Percentiles rank a stretch among this genome's conserved stretches.
phyloP scores from a whole-genome alignment of 2,329 filamentous ascomycete species.

The Cryphonectria carpinicola region DNA sequence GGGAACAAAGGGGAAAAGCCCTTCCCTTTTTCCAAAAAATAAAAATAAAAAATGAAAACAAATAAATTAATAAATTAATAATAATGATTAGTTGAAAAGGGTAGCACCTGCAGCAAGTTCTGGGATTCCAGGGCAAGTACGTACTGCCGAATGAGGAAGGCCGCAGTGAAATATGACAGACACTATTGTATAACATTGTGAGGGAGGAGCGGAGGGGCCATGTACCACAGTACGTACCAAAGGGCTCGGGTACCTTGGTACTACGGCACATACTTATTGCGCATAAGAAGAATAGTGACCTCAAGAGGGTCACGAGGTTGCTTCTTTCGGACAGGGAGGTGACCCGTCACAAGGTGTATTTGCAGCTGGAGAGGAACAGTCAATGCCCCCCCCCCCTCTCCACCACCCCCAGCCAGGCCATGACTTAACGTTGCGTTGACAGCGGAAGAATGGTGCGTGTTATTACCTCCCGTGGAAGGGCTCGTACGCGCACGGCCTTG shows the following conservation, averaged over 20 bases:
- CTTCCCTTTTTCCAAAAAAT: neutral
- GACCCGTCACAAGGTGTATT: neutral
- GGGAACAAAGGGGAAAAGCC: neutral
- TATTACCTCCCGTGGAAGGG: neutral
- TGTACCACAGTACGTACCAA: neutral
- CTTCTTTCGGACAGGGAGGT: conserved; percentile 16
- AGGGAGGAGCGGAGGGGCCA: neutral
- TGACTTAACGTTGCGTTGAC: neutral
- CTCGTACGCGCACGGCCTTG: neutral
- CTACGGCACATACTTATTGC: neutral
- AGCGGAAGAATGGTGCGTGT: neutral
- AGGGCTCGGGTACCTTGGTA: neutral
- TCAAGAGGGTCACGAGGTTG: neutral
- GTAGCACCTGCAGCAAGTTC: neutral
- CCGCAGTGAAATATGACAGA: neutral
- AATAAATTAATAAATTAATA: neutral
- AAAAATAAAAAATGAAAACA: neutral
- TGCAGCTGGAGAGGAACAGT: neutral
- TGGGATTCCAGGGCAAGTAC: neutral
- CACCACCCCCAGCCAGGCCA: neutral
- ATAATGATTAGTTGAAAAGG: neutral
- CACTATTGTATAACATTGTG: neutral
- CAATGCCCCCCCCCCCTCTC: neutral
- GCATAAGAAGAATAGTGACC: neutral
- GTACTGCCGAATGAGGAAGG: neutral